Base-by-base conservation (phyloP, 495 filamentous ascomycete genomes). In the Podospora bellae-mahoneyi region DNA sequence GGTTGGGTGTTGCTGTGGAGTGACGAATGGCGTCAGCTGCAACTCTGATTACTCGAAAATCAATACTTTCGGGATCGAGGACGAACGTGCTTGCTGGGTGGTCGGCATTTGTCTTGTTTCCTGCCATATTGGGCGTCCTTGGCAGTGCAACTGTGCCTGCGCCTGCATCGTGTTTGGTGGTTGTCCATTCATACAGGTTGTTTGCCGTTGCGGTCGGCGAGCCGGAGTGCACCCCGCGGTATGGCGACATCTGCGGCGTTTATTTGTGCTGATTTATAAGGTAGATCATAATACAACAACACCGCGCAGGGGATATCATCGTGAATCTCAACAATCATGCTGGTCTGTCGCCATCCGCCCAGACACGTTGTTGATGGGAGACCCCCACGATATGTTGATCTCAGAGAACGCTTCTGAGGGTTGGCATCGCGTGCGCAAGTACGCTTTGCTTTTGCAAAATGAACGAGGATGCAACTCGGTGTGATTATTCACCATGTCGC, bases 171-270 rank as follows among this genome's bases (percentile, higher is more conserved):
- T 66, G 34, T 34, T 55, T 6, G 26, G 34, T 20, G 20, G 27
- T 27, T 39, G 19, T 20, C 56, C 32, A 48, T 32, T 23, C 55
- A 30, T 26, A 53, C n/a, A 58, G n/a, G 55, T 10, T 5, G 13
- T 58, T 5, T 58, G n/a, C 55, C 55, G 55, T 58, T 19, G 55
- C 19, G 55, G 55, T 58, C 23, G 55, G 55, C 55, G 1, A 26
- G 5, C n/a, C 55, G 55, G 55, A 26, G n/a, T 4, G n/a, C 55
- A 26, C 55, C 55, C 55, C 67, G 19, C 30, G 68, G 27, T 32
- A 70, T 70, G 61, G 68, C 68, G 55, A 64, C 68, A 70, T 70
- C 62, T 54, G 32, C 5, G 68, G 68, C 64, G 59, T 53, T 60
- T 66, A 60, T 66, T 66, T 34, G 56, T 57, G 15, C 23, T 20